Conservation (phyloP, 106 monocot genomes). For the Phalaenopsis aphrodite region DNA sequence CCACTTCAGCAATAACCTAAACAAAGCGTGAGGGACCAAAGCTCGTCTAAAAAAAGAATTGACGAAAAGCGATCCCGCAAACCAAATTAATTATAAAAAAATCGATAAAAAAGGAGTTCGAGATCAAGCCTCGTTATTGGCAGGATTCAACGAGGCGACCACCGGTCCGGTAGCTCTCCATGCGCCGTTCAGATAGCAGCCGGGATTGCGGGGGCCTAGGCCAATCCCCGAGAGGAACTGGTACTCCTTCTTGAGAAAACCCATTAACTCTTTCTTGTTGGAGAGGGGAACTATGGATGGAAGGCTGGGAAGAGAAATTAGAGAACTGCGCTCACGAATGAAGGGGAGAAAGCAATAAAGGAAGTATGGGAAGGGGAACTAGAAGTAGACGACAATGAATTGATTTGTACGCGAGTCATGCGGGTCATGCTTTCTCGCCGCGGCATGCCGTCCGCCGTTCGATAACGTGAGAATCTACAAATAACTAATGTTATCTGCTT, state of each 20-base stretch:
- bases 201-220: constrained; percentile 64
- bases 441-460: background rate
- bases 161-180: constrained; percentile 67
- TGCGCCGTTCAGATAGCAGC: constrained; percentile 59
- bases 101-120: background rate
- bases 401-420: background rate
- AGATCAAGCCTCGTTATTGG: constrained; percentile 57
- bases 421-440: background rate
- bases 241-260: constrained; percentile 34
- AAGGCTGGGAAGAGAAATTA: background rate
- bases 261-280: background rate
- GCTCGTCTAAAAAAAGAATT: background rate
- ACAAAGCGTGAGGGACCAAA: constrained; percentile 1
- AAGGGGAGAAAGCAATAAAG: background rate
- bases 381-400: background rate
- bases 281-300: background rate
- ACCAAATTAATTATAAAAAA: background rate
- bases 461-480: background rate
- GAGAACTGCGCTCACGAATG: background rate
- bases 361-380: background rate
- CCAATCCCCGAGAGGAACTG: constrained; percentile 84
- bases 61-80: background rate
- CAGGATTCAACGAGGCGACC: constrained; percentile 58
- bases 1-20: constrained; percentile 84
- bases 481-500: too few relatives aligned